Evolutionary conservation across 768 basidiomycete genomes (phyloP).

Genomic region (Pleurotus djamor): DNA sequence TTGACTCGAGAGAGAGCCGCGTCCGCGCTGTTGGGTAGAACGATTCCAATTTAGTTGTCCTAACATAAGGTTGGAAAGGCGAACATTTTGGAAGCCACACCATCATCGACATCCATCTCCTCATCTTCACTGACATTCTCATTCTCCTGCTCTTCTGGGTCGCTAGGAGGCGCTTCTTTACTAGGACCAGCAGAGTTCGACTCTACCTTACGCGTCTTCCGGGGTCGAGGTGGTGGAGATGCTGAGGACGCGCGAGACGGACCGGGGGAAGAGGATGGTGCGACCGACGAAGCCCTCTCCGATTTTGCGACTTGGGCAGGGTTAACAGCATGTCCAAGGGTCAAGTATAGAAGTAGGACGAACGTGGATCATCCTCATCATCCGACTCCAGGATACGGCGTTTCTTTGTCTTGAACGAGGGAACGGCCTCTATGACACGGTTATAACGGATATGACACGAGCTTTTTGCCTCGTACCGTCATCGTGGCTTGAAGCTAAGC

Average conservation of each 20-base stretch:
- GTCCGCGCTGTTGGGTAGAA: slow-evolving; percentile 50
- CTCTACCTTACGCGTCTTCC: slow-evolving; percentile 16
- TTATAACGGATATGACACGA: slow-evolving; percentile 12
- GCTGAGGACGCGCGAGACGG: slow-evolving; percentile 7
- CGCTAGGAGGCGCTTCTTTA: slow-evolving; percentile 12
- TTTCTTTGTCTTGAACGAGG: slow-evolving; percentile 41
- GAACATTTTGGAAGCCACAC: slow-evolving; percentile 64
- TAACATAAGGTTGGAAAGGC: slow-evolving; percentile 11
- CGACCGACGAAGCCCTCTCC: background rate
- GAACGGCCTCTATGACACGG: background rate
- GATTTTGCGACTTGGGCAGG: background rate
- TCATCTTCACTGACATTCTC: slow-evolving; percentile 41
- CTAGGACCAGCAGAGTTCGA: slow-evolving; percentile 23
- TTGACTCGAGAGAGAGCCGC: slow-evolving; percentile 55
- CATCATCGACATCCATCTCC: slow-evolving; percentile 29
- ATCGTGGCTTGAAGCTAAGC: too few relatives aligned
- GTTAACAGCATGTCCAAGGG: background rate
- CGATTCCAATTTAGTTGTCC: background rate
- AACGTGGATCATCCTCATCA: slow-evolving; percentile 36
- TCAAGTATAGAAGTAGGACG: background rate
- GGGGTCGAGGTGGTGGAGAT: slow-evolving; percentile 13
- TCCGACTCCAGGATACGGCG: slow-evolving; percentile 54
- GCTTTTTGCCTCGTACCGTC: too few relatives aligned
- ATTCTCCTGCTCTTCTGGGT: slow-evolving; percentile 35
- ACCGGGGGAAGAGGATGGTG: slow-evolving; percentile 1